Evolutionary conservation across 2,329 filamentous ascomycete genomes (phyloP), one percentile per base, ranked within the genome.

Genomic region (Blumeriella jaapii): DNA sequence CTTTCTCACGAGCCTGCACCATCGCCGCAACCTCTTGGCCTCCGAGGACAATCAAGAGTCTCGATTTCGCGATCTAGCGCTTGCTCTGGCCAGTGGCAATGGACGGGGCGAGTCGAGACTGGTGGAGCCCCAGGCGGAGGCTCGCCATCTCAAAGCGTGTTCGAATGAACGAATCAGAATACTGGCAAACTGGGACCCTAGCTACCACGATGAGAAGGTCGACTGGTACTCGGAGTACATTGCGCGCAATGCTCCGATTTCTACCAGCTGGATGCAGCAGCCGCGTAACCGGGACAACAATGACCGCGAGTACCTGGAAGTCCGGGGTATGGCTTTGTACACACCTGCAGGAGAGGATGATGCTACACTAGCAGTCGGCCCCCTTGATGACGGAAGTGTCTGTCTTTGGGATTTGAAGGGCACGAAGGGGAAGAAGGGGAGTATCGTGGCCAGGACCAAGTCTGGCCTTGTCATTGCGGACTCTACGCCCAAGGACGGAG

Each of bases 201-300:
- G 73, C 0, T 85, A 80, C 44, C 71, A 76, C 0, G 62, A 60
- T 4, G 86, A 95, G 59, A 65, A 64, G 25, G 67, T 87, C 13
- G 75, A 82, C 31, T 95, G 85, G 80, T 94, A 93, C 56, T 71
- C 82, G 36, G 87, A 95, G 57, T 94, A 86, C 53, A 79, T 93
- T 43, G 83, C 87, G 34, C 71, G 87, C 20, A 70, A 87, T 58
- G 85, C 75, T 1, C 76, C 78, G 0, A 67, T 85, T n/a, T 68
- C 68, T 10, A 64, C 85, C 34, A 78, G 71, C 49, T 95, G 87
- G 87, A 65, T 93, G 26, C 70, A 86, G 52, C 67, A 72, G 36
- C 76, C 79, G 6, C 59, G 59, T 7, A 53, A 64, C 24, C 53
- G 51, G 35, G 58, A 65, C 20, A 58, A 61, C 12, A 55, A 59